Conservation (phyloP, 2,329 filamentous ascomycete species). For the Diaporthe ampelina region DNA sequence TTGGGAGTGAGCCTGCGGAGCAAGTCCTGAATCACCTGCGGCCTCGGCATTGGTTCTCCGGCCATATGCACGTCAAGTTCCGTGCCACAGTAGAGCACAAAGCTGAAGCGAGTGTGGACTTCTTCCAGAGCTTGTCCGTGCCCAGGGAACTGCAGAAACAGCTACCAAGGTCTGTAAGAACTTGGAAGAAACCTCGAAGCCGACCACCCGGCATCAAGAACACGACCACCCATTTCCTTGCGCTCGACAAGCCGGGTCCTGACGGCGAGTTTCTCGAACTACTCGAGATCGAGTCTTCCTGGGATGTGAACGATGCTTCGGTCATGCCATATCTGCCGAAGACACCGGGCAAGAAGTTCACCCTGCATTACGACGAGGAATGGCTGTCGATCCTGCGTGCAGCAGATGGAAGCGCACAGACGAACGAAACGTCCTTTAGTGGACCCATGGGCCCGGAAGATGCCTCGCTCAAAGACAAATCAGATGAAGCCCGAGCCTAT, state of each 20-base stretch:
- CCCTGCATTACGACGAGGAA: conserved; percentile 20
- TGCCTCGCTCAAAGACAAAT: background rate
- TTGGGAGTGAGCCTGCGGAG: conserved; percentile 20
- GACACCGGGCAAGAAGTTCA: background rate
- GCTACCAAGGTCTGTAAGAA: background rate
- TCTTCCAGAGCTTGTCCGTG: background rate
- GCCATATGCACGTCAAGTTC: conserved; percentile 17
- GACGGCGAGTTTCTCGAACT: conserved; percentile 14
- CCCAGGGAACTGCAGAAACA: conserved; percentile 2
- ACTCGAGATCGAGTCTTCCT: conserved; percentile 8
- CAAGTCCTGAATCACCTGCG: conserved; percentile 11
- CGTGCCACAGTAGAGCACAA: background rate
- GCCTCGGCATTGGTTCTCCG: conserved; percentile 16
- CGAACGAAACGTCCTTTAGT: background rate
- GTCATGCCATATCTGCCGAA: conserved; percentile 4
- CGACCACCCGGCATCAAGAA: background rate
- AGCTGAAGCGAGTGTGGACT: background rate
- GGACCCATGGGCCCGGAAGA: background rate
- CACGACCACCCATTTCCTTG: conserved; percentile 20
- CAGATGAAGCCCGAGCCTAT: background rate
- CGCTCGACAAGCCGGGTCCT: conserved; percentile 9
- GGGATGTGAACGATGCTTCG: background rate
- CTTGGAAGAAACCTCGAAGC: conserved; percentile 15
- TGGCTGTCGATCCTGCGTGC: conserved; percentile 14
- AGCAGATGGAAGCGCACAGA: background rate